Conservation (phyloP, 805 yeast species). For the Ogataea corticis region DNA sequence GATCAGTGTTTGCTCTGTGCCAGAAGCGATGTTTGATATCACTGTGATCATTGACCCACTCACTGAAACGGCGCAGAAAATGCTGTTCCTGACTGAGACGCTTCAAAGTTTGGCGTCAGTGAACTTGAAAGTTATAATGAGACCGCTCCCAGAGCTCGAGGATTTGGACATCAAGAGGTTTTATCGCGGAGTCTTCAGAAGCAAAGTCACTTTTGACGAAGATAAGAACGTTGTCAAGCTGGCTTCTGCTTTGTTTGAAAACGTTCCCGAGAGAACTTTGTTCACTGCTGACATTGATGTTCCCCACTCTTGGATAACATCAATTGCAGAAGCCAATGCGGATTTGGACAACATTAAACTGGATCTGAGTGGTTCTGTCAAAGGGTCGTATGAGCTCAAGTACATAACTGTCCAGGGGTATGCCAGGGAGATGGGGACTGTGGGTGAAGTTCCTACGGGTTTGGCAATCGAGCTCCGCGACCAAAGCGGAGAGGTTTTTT, state of each 20-base stretch:
- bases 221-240: constrained; percentile 31
- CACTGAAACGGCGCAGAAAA: constrained; percentile 64
- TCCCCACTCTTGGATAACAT: constrained; percentile 69
- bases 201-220: constrained; percentile 32
- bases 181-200: constrained; percentile 49
- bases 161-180: constrained; percentile 56
- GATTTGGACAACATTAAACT: constrained; percentile 66
- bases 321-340: constrained; percentile 47
- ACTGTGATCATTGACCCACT: constrained; percentile 70
- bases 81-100: constrained; percentile 44
- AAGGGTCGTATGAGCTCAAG: constrained; percentile 51
- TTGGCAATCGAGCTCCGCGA: constrained; percentile 44
- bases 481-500: constrained; percentile 22
- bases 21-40: constrained; percentile 44
- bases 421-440: constrained; percentile 46
- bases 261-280: constrained; percentile 53
- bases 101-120: constrained; percentile 50
- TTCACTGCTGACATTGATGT: constrained; percentile 57
- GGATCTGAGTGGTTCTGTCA: constrained; percentile 41
- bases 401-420: constrained; percentile 70
- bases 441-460: constrained; percentile 46
- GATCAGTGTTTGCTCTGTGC: constrained; percentile 4
- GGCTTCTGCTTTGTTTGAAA: constrained; percentile 37
- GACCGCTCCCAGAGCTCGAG: constrained; percentile 47
- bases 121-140: constrained; percentile 52